phyloP scores from a whole-genome alignment of 305 asterid genomes.

The Euphrasia arctica region DNA sequence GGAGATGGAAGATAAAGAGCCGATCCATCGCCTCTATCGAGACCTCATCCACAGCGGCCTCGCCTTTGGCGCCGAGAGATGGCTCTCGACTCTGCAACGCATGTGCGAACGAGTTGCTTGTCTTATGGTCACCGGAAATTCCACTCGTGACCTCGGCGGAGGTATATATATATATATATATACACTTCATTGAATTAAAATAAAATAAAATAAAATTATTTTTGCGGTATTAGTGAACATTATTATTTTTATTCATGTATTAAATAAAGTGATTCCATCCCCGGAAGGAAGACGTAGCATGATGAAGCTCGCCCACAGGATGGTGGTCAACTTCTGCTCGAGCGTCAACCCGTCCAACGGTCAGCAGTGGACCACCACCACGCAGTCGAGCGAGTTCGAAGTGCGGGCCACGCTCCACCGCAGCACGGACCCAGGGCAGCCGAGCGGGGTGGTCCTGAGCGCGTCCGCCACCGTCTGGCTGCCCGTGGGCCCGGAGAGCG shows the following conservation, averaged over 20 bases:
- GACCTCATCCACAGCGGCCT: constrained; percentile 76
- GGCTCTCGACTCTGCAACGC: constrained; percentile 79
- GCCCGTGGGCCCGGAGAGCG: constrained; percentile 63
- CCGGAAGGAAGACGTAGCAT: constrained; percentile 87
- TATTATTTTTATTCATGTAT: no score
- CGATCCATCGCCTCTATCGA: constrained; percentile 58
- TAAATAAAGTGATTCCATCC: constrained; percentile 53
- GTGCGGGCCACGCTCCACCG: constrained; percentile 72
- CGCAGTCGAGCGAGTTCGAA: constrained; percentile 55
- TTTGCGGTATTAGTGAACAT: no score
- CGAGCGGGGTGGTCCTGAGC: constrained; percentile 77
- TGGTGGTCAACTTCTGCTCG: constrained; percentile 78
- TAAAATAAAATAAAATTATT: no score
- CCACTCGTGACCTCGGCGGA: constrained; percentile 72
- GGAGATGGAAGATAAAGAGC: constrained; percentile 77
- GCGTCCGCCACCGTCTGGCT: constrained; percentile 97
- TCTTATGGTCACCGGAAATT: constrained; percentile 54
- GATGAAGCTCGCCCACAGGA: constrained; percentile 91
- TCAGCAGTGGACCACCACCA: constrained; percentile 63
- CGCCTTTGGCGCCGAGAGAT: constrained; percentile 91
- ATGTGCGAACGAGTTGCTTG: constrained; percentile 78
- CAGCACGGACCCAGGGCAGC: constrained; percentile 78
- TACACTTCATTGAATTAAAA: no score
- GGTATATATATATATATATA: constrained; percentile 26
- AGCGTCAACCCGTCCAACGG: constrained; percentile 73